Base-by-base conservation (phyloP, 2,329 filamentous ascomycete species). In the Aureobasidium vineae region DNA sequence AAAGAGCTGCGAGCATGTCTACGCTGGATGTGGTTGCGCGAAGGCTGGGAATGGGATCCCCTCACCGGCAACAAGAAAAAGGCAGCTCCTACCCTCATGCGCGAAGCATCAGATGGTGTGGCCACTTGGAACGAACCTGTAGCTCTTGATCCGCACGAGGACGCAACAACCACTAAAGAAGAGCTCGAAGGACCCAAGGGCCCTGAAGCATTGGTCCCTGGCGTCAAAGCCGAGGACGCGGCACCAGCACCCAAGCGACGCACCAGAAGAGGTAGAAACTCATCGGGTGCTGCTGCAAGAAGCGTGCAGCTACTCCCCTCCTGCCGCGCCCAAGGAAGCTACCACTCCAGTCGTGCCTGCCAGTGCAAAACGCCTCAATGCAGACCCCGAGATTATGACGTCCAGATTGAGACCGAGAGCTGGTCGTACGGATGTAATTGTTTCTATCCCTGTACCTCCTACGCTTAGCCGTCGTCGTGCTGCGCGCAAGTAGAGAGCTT, bases 1-100 rank as follows among this genome's bases (percentile, higher is more conserved):
- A 97, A 97, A 78, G 93, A 97, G 76, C 79, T 97, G n/a, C 84
- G 90, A 50, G 92, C 91, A 0, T 97, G 88, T 78, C 77, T 97
- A 73, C 84, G 89, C 45, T 97, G 93, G 92, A 91, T 92, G 86
- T 97, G 93, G 92, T 85, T 95, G 79, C 86, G 88, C 53, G 90
- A 96, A 72, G 91, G 92, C 0, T 94, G 88, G 84, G 82, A 87
- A 47, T 97, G 92, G 91, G 85, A 96, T 78, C 86, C 87, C 1
- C 75, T 80, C 33, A 92, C 89, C 0, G 92, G 91, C 1, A 82
- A 88, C 59, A 84, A 82, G 68, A 79, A 79, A 31, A 77, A 83
- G 31, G 79, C 90, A 10, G 73, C 79, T 1, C 79, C 79, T 31
- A 82, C 84, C 53, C 74, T 90, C 76, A 79, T 83, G 70, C 77